phyloP scores from a whole-genome alignment of 1,139 yeast species.

The Geotrichum aggregatum region DNA sequence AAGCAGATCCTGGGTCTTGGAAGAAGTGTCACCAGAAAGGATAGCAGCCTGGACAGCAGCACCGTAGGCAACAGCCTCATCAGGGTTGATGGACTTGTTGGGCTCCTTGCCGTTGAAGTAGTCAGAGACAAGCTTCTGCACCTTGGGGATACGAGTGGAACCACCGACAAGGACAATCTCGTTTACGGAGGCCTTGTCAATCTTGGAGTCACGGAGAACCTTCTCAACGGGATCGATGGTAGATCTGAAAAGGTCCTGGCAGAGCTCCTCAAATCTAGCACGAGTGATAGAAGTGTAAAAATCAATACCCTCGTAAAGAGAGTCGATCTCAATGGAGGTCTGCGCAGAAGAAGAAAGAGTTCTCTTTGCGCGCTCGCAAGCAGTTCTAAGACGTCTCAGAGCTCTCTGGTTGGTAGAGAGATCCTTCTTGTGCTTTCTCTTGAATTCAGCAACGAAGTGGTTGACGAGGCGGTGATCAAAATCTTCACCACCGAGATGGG shows the following conservation, averaged over 20 bases:
- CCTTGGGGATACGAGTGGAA: constrained; percentile 99
- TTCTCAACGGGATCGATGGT: constrained; percentile 97
- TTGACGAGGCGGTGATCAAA: constrained; percentile 95
- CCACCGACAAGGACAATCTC: constrained; percentile 99
- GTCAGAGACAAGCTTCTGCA: constrained; percentile 95
- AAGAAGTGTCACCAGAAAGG: constrained; percentile 81
- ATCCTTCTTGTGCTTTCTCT: constrained; percentile 93
- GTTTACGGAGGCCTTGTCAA: constrained; percentile 81
- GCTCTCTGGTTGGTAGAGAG: constrained; percentile 92
- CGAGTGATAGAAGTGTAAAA: constrained; percentile 95
- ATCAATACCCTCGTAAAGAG: constrained; percentile 93
- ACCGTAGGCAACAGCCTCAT: constrained; percentile 90
- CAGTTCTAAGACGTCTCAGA: constrained; percentile 96
- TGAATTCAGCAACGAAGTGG: constrained; percentile 91
- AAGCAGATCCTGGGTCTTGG: constrained; percentile 77
- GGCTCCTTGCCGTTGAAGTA: constrained; percentile 87
- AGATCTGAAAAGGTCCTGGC: constrained; percentile 92
- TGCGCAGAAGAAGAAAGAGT: constrained; percentile 95
- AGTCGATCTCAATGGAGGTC: constrained; percentile 95
- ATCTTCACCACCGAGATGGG: constrained; percentile 99
- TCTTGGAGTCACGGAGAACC: constrained; percentile 93
- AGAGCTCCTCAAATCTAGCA: constrained; percentile 98
- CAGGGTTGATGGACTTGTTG: constrained; percentile 23
- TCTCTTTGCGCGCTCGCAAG: constrained; percentile 99
- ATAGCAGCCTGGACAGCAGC: constrained; percentile 93